Base-by-base conservation (phyloP, 306 rosid species). In the Vachellia collinsii region DNA sequence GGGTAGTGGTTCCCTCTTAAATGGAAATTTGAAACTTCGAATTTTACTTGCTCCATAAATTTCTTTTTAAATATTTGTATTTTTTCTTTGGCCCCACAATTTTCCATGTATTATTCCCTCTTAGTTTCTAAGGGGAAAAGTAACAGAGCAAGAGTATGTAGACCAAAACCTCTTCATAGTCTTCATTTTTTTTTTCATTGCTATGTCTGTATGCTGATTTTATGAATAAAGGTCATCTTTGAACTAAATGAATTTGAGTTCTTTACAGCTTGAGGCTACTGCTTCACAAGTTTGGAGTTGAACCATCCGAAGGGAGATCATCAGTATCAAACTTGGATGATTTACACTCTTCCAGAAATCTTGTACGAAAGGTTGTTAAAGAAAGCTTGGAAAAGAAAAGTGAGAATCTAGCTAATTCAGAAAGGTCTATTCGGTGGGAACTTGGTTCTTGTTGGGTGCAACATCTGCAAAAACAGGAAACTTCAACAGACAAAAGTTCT, bases 371-470 rank as follows among this genome's bases (percentile, higher is more conserved):
- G 75, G 90, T 89, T 72, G 84, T 93, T 56, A 83, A 86, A 81
- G 92, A 90, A 84, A 90, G 89, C 88, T 79, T 87, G 82, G 79
- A 62, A 65, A 85, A 86, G 66, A 84, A 87, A 56, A 85, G 86
- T 77, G 90, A 90, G 39, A 88, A 83, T 83, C 78, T 86, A 44
- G 77, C 22, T 66, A 67, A 75, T 74, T 85, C 89, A 65, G 70
- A 86, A 75, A 88, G 89, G 80, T 79, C 88, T 79, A 85, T 95
- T 72, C 86, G 99, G 83, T 95, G 99, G 99, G 99, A 95, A 83
- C 97, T 95, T 25, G 93, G 98, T 85, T 95, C 99, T 73, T 93
- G 91, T 79, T 95, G 97, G 99, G 78, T 93, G 76, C 99, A 95
- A 54, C 94, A 95, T 90, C 85, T 95, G 76, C 97, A 93, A 77